Conservation (phyloP, 345 rosid species). For the Populus pruinosa region DNA sequence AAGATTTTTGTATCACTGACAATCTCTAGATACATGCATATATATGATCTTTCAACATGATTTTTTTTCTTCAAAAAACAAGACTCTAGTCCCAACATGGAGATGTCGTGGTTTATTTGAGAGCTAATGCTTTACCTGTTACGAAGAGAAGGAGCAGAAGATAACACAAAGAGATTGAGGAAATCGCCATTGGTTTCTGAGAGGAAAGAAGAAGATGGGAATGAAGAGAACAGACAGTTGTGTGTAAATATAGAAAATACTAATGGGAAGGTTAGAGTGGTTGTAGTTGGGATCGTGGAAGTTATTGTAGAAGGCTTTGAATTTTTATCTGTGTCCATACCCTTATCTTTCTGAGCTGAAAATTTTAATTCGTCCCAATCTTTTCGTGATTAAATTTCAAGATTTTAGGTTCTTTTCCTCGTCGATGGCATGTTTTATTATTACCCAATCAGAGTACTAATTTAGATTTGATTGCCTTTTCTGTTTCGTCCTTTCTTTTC, state of each 20-base stretch:
- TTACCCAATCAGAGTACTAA: neutral
- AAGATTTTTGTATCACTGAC: no score
- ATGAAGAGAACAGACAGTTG: neutral
- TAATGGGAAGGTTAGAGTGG: slow-evolving; percentile 11
- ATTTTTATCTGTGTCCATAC: neutral
- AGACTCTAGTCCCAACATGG: neutral
- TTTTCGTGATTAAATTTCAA: slow-evolving; percentile 24
- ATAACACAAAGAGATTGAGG: neutral
- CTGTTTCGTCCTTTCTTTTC: neutral
- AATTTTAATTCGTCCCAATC: slow-evolving; percentile 7
- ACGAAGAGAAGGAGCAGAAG: slow-evolving; percentile 27
- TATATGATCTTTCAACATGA: no score
- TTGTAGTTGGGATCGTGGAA: slow-evolving; percentile 19
- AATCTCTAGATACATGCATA: no score
- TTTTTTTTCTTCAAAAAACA: no score
- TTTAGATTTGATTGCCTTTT: neutral
- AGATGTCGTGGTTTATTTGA: no score
- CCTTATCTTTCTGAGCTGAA: neutral
- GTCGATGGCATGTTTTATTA: no score
- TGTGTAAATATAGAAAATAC: neutral
- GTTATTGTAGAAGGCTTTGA: neutral
- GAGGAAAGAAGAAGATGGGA: neutral
- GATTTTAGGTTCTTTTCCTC: neutral
- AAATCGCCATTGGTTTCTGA: slow-evolving; percentile 15
- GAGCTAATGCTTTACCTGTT: slow-evolving; percentile 9